phyloP scores from a whole-genome alignment of 1,284 basidiomycete species.

The Meripilus lineatus region DNA sequence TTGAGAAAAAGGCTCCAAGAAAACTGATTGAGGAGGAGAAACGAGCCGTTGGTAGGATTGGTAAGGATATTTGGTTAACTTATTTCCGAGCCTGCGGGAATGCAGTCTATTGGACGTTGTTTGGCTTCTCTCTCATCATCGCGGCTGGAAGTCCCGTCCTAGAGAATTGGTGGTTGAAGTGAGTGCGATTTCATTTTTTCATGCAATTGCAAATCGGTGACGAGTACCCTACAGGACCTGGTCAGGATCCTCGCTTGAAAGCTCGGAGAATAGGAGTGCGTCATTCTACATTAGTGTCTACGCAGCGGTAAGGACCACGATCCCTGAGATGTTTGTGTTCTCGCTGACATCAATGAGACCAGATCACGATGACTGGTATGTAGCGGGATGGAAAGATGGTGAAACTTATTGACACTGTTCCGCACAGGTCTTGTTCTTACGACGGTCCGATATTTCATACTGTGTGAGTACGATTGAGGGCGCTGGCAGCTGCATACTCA shows the following conservation, averaged over 20 bases:
- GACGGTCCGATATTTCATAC: conserved; percentile 63
- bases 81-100: conserved; percentile 75
- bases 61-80: conserved; percentile 73
- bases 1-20: conserved; percentile 61
- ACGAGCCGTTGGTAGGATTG: conserved; percentile 80
- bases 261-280: conserved; percentile 41
- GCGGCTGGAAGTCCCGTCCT: conserved; percentile 72
- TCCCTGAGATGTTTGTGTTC: not conserved
- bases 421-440: conserved; percentile 53
- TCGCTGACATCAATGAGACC: too few relatives aligned
- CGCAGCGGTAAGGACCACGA: conserved; percentile 48
- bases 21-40: conserved; percentile 92
- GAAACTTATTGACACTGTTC: too few relatives aligned
- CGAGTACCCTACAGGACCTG: conserved; percentile 43
- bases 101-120: conserved; percentile 67
- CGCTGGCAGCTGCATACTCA: not conserved
- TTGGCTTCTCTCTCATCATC: conserved; percentile 52
- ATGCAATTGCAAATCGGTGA: conserved; percentile 6
- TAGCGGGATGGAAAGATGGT: too few relatives aligned
- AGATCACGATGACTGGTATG: too few relatives aligned
- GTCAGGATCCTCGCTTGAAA: conserved; percentile 48
- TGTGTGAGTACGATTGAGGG: conserved; percentile 39
- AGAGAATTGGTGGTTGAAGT: conserved; percentile 84
- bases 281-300: conserved; percentile 79
- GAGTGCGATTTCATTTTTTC: conserved; percentile 16